A percentile compares a stretch with the other conserved stretches of the same genome.
Evolutionary conservation across 2,329 filamentous ascomycete species (phyloP).

Genomic region (Cyclaneusma minus): DNA sequence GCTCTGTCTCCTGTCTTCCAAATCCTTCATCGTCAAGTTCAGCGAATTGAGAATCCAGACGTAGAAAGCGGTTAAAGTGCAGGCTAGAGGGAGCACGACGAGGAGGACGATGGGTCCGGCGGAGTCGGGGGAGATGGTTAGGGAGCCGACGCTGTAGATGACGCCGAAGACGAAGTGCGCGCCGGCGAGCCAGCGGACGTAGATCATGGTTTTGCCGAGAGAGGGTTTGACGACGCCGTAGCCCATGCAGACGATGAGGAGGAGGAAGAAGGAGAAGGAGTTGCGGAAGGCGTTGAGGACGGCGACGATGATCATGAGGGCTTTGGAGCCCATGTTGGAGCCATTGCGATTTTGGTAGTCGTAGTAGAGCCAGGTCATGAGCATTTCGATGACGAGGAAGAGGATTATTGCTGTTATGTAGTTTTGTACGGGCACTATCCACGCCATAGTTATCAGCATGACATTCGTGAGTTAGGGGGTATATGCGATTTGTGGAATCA

Average conservation of each 20-base stretch:
- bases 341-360: constrained; percentile 90
- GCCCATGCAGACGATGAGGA: constrained; percentile 98
- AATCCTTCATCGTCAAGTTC: constrained; percentile 86
- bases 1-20: constrained; percentile 86
- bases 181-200: constrained; percentile 77
- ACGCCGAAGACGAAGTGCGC: constrained; percentile 92
- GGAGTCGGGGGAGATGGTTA: constrained; percentile 77
- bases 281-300: constrained; percentile 87
- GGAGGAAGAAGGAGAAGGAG: constrained; percentile 94
- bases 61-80: constrained; percentile 89
- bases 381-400: constrained; percentile 88
- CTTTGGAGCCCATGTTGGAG: constrained; percentile 67
- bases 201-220: constrained; percentile 85
- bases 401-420: constrained; percentile 96
- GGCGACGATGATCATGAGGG: constrained; percentile 79
- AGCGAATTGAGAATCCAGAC: constrained; percentile 97
- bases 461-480: neutral
- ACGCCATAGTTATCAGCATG: constrained; percentile 17
- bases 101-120: constrained; percentile 83
- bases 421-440: constrained; percentile 79
- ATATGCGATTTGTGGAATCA: neutral
- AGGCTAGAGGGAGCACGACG: constrained; percentile 82
- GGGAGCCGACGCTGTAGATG: constrained; percentile 79
- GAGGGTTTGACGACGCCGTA: constrained; percentile 95
- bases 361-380: constrained; percentile 98